Evolutionary conservation across 2,329 filamentous ascomycete genomes (phyloP).

Genomic region (Sordariomycetes sp.): DNA sequence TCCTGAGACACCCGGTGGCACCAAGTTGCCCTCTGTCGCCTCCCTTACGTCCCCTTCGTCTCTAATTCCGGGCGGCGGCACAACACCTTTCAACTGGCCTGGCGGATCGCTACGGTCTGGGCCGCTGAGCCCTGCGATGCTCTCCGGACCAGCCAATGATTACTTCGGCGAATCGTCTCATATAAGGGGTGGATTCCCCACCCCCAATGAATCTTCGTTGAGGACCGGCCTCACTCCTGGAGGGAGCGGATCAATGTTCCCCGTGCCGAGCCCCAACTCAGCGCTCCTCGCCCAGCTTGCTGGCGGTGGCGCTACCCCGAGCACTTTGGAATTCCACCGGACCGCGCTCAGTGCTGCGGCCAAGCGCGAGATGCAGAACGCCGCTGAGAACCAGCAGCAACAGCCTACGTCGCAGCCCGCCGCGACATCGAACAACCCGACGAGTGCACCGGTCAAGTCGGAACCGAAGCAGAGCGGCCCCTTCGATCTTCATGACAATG

Average conservation of each 20-base stretch:
- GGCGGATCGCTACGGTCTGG: slow-evolving; percentile 80
- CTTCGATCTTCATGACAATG: slow-evolving; percentile 84
- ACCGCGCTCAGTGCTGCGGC: slow-evolving; percentile 75
- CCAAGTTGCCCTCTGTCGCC: slow-evolving; percentile 79
- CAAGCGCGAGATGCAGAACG: slow-evolving; percentile 39
- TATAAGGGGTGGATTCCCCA: slow-evolving; percentile 76
- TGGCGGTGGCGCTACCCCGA: slow-evolving; percentile 75
- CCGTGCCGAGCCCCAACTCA: slow-evolving; percentile 77
- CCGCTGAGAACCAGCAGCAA: slow-evolving; percentile 16
- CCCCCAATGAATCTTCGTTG: slow-evolving; percentile 91
- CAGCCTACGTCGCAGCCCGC: slow-evolving; percentile 42
- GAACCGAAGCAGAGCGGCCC: slow-evolving; percentile 48
- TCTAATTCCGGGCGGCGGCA: slow-evolving; percentile 62
- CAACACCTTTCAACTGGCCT: slow-evolving; percentile 68
- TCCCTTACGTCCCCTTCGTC: slow-evolving; percentile 84
- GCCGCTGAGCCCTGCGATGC: slow-evolving; percentile 93
- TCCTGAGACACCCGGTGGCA: slow-evolving; percentile 70
- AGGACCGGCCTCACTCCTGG: slow-evolving; percentile 88
- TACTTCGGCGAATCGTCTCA: slow-evolving; percentile 79
- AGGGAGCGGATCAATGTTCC: slow-evolving; percentile 95
- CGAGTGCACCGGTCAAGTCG: slow-evolving; percentile 25
- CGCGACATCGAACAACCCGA: slow-evolving; percentile 31
- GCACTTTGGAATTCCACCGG: slow-evolving; percentile 87
- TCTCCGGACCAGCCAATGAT: slow-evolving; percentile 74
- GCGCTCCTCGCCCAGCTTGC: slow-evolving; percentile 71